Percentiles rank a stretch among this genome's conserved stretches.
Conservation (phyloP, 495 filamentous ascomycete species). For the Trichocladium uniseriatum region DNA sequence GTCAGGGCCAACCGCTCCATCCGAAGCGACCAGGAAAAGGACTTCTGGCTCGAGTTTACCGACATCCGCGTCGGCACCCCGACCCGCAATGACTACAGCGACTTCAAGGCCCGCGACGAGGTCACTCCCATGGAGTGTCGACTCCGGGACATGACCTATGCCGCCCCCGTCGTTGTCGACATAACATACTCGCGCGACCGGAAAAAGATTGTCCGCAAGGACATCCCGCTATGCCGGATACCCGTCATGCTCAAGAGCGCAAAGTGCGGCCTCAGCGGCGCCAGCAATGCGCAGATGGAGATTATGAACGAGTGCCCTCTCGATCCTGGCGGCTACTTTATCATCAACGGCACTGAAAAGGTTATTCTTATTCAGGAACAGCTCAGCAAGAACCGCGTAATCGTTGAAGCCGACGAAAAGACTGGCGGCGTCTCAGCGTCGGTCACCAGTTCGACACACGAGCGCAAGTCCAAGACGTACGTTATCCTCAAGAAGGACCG, state of each 20-base stretch:
- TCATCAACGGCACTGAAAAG: conserved; percentile 79
- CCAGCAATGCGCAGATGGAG: conserved; percentile 75
- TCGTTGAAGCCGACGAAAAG: conserved; percentile 84
- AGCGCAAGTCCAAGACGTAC: conserved; percentile 95
- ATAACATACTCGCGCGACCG: conserved; percentile 74
- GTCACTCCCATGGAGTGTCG: conserved; percentile 91
- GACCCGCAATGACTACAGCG: conserved; percentile 62
- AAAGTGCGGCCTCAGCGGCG: conserved; percentile 75
- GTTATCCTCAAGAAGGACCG: conserved; percentile 86
- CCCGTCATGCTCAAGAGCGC: conserved; percentile 95
- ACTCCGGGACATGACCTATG: conserved; percentile 89
- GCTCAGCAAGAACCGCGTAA: conserved; percentile 95
- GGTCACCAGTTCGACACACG: conserved; percentile 95
- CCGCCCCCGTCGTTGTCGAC: conserved; percentile 84
- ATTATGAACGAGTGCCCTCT: conserved; percentile 85
- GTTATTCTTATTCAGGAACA: conserved; percentile 98
- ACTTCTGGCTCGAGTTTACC: conserved; percentile 80
- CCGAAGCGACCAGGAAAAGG: conserved; percentile 76
- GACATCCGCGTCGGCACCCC: conserved; percentile 79
- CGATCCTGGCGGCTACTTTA: conserved; percentile 96
- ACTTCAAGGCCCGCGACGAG: conserved; percentile 48
- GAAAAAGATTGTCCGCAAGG: conserved; percentile 54
- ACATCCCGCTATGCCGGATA: conserved; percentile 76
- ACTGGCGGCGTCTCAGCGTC: conserved; percentile 90
- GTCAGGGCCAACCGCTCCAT: conserved; percentile 78